Evolutionary conservation across 1,284 basidiomycete genomes (phyloP), one percentile per base, ranked within the genome.

Genomic region (Moesziomyces globuligerus): DNA sequence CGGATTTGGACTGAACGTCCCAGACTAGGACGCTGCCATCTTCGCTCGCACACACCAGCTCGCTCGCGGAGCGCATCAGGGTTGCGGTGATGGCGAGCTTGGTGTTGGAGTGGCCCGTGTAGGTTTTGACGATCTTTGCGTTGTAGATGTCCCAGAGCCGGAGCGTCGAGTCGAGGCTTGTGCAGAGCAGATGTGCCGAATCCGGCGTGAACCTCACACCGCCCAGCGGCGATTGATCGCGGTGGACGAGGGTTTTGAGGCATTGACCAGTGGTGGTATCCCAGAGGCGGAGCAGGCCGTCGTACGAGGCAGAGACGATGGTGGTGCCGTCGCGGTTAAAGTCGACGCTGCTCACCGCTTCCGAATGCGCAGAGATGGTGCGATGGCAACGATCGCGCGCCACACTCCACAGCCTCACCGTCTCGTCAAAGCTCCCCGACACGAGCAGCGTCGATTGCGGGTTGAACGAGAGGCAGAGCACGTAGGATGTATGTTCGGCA

Each of bases 201-300:
- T 94, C 94, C 0, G 93, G 93, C 11, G 94, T 92, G 85, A 98
- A 98, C 67, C 86, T 86, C 45, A 93, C 91, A 80, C 90, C 89
- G 4, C 91, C 91, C 65, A 92, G 91, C 76, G 95, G 92, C 3
- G 92, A 91, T 84, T 95, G 95, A 68, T 94, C 92, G 76, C 94
- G 93, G 75, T 98, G 94, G 11, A 94, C 93, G 24, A 99, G 83
- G 4, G 96, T 98, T 83, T 95, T 98, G 39, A 99, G 86, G 84
- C 96, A 99, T 83, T 98, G 94, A 1, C 94, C 96, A 0, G 93
- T 94, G 52, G 93, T 90, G 0, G 92, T 90, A 79, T 98, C 94
- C 96, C 96, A 99, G 1, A 81, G 45, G 0, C 80, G 69, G 10
- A 98, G 94, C 45, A 97, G 84, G 2, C 94, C 95, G 83, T 99